Conservation (phyloP, 2,329 filamentous ascomycete species). For the Acephala macrosclerotiorum region DNA sequence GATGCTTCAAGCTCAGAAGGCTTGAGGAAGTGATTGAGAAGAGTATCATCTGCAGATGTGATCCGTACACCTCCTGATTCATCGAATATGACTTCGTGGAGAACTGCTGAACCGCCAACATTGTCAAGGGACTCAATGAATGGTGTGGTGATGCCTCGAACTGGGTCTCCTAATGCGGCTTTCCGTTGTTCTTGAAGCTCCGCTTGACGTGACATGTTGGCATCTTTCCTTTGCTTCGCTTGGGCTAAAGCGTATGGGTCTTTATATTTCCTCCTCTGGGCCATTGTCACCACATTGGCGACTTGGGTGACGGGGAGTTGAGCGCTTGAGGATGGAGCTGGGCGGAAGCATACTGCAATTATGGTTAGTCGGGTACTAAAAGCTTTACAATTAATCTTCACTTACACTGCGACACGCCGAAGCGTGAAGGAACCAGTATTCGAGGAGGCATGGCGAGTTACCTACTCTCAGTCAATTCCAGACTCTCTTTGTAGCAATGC, state of each 20-base stretch:
- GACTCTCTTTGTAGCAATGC: not conserved
- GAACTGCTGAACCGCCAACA: conserved; percentile 46
- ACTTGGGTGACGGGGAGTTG: conserved; percentile 66
- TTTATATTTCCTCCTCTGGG: conserved; percentile 71
- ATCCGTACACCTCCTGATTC: conserved; percentile 52
- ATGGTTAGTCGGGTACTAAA: conserved; percentile 12
- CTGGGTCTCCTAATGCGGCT: conserved; percentile 74
- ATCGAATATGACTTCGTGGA: conserved; percentile 44
- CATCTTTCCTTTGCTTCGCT: conserved; percentile 82
- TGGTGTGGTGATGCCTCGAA: conserved; percentile 80
- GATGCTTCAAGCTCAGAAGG: conserved; percentile 71
- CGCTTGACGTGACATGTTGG: conserved; percentile 78
- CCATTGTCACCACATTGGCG: conserved; percentile 63
- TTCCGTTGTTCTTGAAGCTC: conserved; percentile 72
- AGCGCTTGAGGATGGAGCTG: conserved; percentile 55
- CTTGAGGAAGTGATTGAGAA: conserved; percentile 81
- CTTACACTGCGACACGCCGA: conserved; percentile 68
- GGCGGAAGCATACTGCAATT: conserved; percentile 65
- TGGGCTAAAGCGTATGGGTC: conserved; percentile 87
- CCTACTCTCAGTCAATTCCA: not conserved
- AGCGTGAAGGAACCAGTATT: conserved; percentile 65
- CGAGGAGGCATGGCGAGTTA: conserved; percentile 67
- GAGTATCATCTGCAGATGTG: conserved; percentile 54
- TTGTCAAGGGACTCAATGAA: conserved; percentile 85
- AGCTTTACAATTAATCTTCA: not conserved